Percentiles rank a stretch among this genome's conserved stretches.
phyloP scores from a whole-genome alignment of 371 early-diverging fungal species.

The Apophysomyces elegans region DNA sequence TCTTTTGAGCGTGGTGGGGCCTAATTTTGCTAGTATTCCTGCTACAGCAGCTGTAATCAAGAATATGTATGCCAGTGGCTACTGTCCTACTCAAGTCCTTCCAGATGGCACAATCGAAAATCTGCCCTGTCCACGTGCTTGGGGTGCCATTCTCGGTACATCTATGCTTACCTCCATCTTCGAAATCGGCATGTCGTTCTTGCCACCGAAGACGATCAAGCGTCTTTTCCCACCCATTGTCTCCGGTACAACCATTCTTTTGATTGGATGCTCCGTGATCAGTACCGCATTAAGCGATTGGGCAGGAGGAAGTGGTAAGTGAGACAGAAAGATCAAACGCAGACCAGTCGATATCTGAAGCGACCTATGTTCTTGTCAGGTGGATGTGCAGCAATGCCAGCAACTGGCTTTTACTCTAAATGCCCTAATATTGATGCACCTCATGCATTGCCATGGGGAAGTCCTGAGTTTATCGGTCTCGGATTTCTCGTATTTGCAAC shows the following conservation, averaged over 20 bases:
- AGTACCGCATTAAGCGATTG: constrained; percentile 59
- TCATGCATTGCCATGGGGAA: constrained; percentile 66
- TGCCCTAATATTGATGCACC: constrained; percentile 63
- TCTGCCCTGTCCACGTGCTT: constrained; percentile 59
- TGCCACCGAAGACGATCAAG: constrained; percentile 60
- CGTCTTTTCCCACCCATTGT: constrained; percentile 66
- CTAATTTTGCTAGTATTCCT: constrained; percentile 60
- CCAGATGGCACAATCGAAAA: constrained; percentile 49
- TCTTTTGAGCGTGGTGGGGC: constrained; percentile 59
- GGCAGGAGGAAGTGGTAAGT: constrained; percentile 59
- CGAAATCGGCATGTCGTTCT: constrained; percentile 58
- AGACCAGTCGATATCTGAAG: no score
- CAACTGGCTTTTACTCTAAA: constrained; percentile 52
- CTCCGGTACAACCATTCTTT: constrained; percentile 59
- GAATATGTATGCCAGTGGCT: constrained; percentile 50
- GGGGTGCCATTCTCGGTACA: constrained; percentile 66
- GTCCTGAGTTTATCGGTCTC: constrained; percentile 62
- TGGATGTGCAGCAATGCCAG: constrained; percentile 44
- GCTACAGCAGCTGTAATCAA: constrained; percentile 40
- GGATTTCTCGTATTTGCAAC: constrained; percentile 64
- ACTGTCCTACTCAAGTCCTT: constrained; percentile 45
- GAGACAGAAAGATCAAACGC: background rate
- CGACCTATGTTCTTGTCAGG: constrained; percentile 12
- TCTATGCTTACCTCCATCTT: constrained; percentile 59
- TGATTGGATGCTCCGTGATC: constrained; percentile 63